Base-by-base conservation (phyloP, 345 rosid genomes). In the Conringia planisiliqua region DNA sequence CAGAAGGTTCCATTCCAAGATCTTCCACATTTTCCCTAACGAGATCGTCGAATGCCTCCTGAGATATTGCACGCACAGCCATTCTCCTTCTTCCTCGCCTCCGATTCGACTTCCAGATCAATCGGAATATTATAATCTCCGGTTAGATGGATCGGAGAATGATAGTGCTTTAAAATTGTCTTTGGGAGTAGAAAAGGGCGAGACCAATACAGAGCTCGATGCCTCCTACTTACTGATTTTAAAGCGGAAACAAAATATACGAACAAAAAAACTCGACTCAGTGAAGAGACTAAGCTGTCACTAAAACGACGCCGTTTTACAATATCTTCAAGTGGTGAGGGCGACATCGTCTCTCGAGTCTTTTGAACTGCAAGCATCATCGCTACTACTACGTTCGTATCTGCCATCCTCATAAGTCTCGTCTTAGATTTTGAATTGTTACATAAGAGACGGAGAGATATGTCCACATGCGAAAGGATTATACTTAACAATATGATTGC, bases 21-120 rank as follows among this genome's bases (percentile, higher is more conserved):
- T 89, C 97, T 65, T 92, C 97, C 52, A 86, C 79, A 85, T 92
- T 95, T 78, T 95, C 99, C 57, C 81, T 87, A 16, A 90, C 97
- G 26, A 92, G 80, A 65, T 90, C 96, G 62, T 95, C 89, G 80
- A 90, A 92, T 2, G 97, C 97, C 42, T 86, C 96, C 79, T 92
- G 96, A 33, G 96, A 95, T 80, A 95, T 92, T 33, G 86, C 27
- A 14, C 93, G 90, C 10, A 42, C 79, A 51, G 63, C 81, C 81
- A 78, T 82, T 81, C 35, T 87, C 78, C 4, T 86, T 64, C 24
- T 22, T 22, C 24, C 24, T 1, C 24, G 24, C 62, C 59, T 24
- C 51, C 39, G 67, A 33, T 13, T 43, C 64, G 65, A 16, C 14
- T 62, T 38, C 26, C 30, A 10, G 1, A 35, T 48, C 16, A 22